Evolutionary conservation across 108 stramenopile genomes (phyloP), one percentile per base, ranked within the genome.

Genomic region (Craspedostauros australis): DNA sequence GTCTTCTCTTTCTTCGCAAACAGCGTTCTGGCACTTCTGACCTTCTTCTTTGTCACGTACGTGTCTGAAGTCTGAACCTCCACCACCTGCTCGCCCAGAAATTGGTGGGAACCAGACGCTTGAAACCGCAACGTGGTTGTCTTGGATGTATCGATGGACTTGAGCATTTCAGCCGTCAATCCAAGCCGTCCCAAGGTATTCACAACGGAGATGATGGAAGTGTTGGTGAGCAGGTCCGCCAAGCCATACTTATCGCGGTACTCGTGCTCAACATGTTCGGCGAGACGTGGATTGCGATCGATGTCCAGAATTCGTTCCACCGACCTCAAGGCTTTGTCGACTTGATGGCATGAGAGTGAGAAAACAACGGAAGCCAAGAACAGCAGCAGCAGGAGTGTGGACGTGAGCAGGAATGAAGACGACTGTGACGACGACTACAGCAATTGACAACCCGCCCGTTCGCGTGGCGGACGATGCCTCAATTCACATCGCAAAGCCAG

Each of bases 181-280:
- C 90, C 90, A 31, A 87, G 43, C 18, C 64, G 66, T 29, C 83
- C 79, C 60, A 87, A 56, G 9, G 57, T 57, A 34, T 78, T 79
- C 40, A 81, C 33, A 41, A 72, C 68, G 11, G 84, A 66, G 9
- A 82, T 79, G 16, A 88, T 64, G 18, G 84, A 65, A 4, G 68
- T 71, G 48, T 88, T 91, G 15, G 82, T 71, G 22, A 76, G 37
- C 24, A 54, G 36, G 41, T 88, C 60, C 15, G 80, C 86, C 22
- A 91, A 46, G 4, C 39, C 68, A 64, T 70, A 91, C 66, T 91
- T 91, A 53, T 79, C 80, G 11, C 53, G 66, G 46, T 88, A 91
- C 2, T 54, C 57, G 56, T 91, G 85, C 25, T 85, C 68, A 11
- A 61, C 60, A 26, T 74, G 69, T 30, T 61, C 56, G 4, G 73